These are phyloP conservation scores for Trichoderma cornu-damae DNA, from an alignment of 2,329 filamentous ascomycete species.

Conservation along the genomic window DNA sequence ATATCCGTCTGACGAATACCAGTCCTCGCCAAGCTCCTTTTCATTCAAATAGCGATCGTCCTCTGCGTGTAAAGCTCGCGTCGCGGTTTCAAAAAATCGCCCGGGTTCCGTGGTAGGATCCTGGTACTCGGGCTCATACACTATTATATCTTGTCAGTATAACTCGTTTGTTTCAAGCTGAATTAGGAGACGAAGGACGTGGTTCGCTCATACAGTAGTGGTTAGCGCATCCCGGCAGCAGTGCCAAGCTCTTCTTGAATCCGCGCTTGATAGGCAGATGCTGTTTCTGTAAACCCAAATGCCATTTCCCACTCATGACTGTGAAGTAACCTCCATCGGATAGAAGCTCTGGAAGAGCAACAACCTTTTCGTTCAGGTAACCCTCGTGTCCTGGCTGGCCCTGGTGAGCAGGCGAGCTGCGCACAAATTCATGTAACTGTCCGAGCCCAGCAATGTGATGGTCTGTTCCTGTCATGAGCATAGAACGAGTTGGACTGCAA, in stretches of 20 bases:
- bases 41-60: constrained; percentile 7
- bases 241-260: constrained; percentile 55
- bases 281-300: constrained; percentile 55
- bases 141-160: not conserved
- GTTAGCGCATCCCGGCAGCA: constrained; percentile 55
- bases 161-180: not conserved
- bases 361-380: constrained; percentile 57
- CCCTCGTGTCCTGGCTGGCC: constrained; percentile 59
- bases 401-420: constrained; percentile 38
- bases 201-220: constrained; percentile 33
- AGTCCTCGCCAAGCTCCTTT: constrained; percentile 9
- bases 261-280: constrained; percentile 51
- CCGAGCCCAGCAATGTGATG: constrained; percentile 52
- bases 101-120: constrained; percentile 10
- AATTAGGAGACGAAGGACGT: not conserved
- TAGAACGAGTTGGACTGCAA: constrained; percentile 59
- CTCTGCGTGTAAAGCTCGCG: constrained; percentile 10
- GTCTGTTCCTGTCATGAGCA: constrained; percentile 56
- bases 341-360: constrained; percentile 53
- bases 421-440: constrained; percentile 10
- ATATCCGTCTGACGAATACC: constrained; percentile 41
- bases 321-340: constrained; percentile 56
- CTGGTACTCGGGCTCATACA: constrained; percentile 13
- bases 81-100: constrained; percentile 13
- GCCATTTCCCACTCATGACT: constrained; percentile 59